phyloP scores from a whole-genome alignment of 176 grass and related monocot species.

The Thinopyrum elongatum region DNA sequence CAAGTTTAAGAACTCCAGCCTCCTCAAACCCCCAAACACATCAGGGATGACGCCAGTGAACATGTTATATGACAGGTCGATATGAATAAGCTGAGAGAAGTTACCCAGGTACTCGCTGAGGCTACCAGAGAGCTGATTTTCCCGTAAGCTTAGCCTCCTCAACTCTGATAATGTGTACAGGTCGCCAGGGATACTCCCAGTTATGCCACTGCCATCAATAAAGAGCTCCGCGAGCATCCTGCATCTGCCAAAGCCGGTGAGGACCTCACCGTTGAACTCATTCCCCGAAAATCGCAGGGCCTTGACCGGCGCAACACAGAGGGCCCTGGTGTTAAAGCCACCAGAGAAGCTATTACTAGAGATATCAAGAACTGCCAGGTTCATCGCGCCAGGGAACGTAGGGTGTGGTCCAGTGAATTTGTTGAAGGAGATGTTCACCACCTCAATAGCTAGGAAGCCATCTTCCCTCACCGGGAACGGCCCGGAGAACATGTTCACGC shows the following conservation, averaged over 20 bases:
- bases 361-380: conserved; percentile 52
- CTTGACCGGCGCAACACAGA: conserved; percentile 18
- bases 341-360: conserved; percentile 32
- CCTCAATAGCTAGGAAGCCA: conserved; percentile 34
- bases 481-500: conserved; percentile 37
- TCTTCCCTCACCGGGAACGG: not conserved
- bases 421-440: conserved; percentile 62
- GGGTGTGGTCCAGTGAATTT: conserved; percentile 40
- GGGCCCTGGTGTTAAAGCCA: not conserved
- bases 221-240: conserved; percentile 39
- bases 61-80: conserved; percentile 53
- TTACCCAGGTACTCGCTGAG: conserved; percentile 34
- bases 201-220: conserved; percentile 23
- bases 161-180: conserved; percentile 37
- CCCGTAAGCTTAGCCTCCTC: conserved; percentile 34
- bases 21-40: conserved; percentile 42
- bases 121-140: conserved; percentile 38
- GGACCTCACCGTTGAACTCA: not conserved
- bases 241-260: not conserved
- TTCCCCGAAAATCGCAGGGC: conserved; percentile 43
- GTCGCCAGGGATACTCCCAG: conserved; percentile 28
- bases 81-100: conserved; percentile 42
- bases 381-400: not conserved
- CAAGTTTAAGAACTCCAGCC: conserved; percentile 45
- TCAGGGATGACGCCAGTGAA: conserved; percentile 57